Conservation (phyloP, 2,329 filamentous ascomycete genomes). For the Pseudopithomyces maydicus region DNA sequence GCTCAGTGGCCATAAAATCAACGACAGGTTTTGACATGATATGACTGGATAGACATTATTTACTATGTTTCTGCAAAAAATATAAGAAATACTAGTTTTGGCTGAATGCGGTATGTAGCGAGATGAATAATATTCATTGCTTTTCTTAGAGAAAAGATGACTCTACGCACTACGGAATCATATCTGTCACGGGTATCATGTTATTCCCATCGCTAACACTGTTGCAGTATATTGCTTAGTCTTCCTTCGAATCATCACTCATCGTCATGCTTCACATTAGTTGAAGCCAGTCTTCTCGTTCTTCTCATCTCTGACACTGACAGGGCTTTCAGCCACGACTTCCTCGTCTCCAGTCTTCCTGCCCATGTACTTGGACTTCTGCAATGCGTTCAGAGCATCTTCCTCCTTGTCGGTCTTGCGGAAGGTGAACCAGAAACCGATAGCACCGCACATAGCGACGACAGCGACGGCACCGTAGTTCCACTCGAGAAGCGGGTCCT, state of each 20-base stretch:
- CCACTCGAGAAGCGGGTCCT: slow-evolving; percentile 41
- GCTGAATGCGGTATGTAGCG: neutral
- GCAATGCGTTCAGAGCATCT: slow-evolving; percentile 24
- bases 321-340: slow-evolving; percentile 11
- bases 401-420: slow-evolving; percentile 25
- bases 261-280: neutral
- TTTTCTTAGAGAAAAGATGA: neutral
- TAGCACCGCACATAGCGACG: slow-evolving; percentile 23
- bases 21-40: too few relatives aligned
- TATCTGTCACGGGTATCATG: too few relatives aligned
- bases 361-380: slow-evolving; percentile 16
- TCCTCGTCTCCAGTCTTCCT: slow-evolving; percentile 5
- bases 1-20: too few relatives aligned
- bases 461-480: slow-evolving; percentile 36
- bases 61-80: too few relatives aligned
- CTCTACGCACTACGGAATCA: too few relatives aligned
- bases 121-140: neutral
- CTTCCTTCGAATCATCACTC: neutral
- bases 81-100: too few relatives aligned
- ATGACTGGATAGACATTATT: too few relatives aligned
- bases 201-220: too few relatives aligned
- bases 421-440: slow-evolving; percentile 25
- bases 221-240: too few relatives aligned
- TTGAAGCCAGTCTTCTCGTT: neutral
- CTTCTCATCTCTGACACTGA: neutral